phyloP scores from a whole-genome alignment of 192 early-diverging fungal species.

The Paraglomus brasilianum region DNA sequence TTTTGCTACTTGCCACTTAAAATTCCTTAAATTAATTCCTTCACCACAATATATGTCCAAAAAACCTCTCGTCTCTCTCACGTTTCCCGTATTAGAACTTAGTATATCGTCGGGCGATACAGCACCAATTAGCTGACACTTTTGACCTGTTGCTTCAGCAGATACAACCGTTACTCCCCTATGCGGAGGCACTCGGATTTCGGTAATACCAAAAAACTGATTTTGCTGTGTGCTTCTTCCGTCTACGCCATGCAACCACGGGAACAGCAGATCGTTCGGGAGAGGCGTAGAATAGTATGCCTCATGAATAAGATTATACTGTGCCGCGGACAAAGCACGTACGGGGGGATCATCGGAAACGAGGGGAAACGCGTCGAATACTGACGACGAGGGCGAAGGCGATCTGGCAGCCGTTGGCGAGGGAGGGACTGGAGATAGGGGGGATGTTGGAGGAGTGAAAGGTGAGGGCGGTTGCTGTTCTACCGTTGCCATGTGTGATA shows the following conservation, averaged over 20 bases:
- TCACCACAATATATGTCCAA: constrained; percentile 36
- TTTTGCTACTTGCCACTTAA: constrained; percentile 50
- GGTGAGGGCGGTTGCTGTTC: constrained; percentile 25
- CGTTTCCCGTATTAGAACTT: constrained; percentile 3
- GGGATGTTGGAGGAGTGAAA: constrained; percentile 15
- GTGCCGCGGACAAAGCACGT: constrained; percentile 41
- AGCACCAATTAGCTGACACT: constrained; percentile 47
- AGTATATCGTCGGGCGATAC: constrained; percentile 51
- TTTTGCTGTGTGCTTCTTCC: constrained; percentile 48
- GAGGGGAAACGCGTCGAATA: constrained; percentile 30
- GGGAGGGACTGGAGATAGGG: not conserved
- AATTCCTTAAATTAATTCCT: constrained; percentile 56
- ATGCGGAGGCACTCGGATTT: constrained; percentile 38
- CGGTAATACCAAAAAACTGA: constrained; percentile 52
- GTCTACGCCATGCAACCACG: constrained; percentile 62
- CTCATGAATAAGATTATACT: constrained; percentile 43
- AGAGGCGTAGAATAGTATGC: constrained; percentile 45
- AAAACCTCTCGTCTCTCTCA: constrained; percentile 13
- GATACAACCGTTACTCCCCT: constrained; percentile 42
- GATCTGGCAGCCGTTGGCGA: constrained; percentile 4
- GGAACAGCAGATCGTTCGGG: constrained; percentile 55
- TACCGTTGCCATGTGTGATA: constrained; percentile 14
- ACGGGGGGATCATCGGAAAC: constrained; percentile 34
- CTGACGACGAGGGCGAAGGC: constrained; percentile 13
- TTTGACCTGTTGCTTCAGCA: constrained; percentile 34